Percentiles rank a stretch among this genome's conserved stretches.
These are phyloP conservation scores for Grosmannia penicillata DNA, from an alignment of 2,329 filamentous ascomycete genomes.

Conservation along the genomic window DNA sequence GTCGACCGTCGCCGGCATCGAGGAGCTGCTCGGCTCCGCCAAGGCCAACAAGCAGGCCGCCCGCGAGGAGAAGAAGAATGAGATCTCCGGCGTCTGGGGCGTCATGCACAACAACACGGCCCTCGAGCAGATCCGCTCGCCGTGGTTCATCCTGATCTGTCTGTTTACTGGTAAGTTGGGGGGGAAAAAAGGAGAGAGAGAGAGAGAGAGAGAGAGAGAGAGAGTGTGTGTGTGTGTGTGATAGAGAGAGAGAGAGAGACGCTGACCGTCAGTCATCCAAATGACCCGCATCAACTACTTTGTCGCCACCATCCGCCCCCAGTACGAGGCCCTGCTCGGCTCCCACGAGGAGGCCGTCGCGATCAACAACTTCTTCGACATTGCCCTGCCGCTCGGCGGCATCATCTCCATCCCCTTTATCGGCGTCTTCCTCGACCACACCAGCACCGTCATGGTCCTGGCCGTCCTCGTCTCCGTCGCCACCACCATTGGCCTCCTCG, in stretches of 20 bases:
- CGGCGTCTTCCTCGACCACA: slow-evolving; percentile 62
- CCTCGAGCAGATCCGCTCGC: slow-evolving; percentile 56
- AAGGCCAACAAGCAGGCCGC: slow-evolving; percentile 47
- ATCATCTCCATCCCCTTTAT: slow-evolving; percentile 80
- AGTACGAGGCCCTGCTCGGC: slow-evolving; percentile 64
- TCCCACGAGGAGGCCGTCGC: slow-evolving; percentile 44
- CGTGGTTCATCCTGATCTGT: slow-evolving; percentile 76
- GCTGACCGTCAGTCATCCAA: slow-evolving; percentile 35
- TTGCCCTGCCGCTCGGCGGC: slow-evolving; percentile 64
- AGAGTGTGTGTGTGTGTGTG: no score
- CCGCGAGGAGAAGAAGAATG: slow-evolving; percentile 54
- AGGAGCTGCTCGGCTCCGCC: slow-evolving; percentile 52
- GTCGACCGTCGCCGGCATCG: slow-evolving; percentile 54
- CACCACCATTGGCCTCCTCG: slow-evolving; percentile 61
- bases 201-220: no score
- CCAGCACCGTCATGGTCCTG: slow-evolving; percentile 58
- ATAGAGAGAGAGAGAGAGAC: no score
- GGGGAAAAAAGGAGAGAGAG: no score
- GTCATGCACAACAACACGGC: slow-evolving; percentile 63
- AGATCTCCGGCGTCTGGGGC: slow-evolving; percentile 69
- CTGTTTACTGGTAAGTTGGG: slow-evolving; percentile 59
- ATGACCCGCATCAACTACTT: slow-evolving; percentile 86
- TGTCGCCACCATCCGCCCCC: slow-evolving; percentile 69
- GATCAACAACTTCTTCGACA: slow-evolving; percentile 75
- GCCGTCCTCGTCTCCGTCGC: slow-evolving; percentile 53